phyloP scores from a whole-genome alignment of 805 yeast species.

The Yarrowia sp. region DNA sequence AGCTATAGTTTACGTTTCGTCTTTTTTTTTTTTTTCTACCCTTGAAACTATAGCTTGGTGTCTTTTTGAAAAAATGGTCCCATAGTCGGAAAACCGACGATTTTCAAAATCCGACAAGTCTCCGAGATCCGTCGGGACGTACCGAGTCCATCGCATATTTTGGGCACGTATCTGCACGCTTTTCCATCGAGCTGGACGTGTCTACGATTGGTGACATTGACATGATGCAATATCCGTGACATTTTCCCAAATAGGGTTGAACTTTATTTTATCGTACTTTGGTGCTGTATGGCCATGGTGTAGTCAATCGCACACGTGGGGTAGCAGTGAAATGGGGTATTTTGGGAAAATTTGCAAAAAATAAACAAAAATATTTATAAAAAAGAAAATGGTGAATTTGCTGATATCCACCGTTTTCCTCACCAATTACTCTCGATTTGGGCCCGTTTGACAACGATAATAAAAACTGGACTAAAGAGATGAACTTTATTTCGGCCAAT shows the following conservation, averaged over 20 bases:
- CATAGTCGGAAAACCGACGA: no score
- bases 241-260: background rate
- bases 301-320: slow-evolving; percentile 1
- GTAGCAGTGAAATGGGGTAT: background rate
- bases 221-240: background rate
- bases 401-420: background rate
- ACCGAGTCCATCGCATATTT: no score
- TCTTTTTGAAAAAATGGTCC: no score
- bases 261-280: background rate
- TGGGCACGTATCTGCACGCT: no score
- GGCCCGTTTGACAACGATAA: background rate
- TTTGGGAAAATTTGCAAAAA: background rate
- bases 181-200: background rate
- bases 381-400: background rate
- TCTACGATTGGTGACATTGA: background rate
- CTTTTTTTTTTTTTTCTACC: no score
- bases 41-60: no score
- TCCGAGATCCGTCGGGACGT: no score
- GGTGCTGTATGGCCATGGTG: background rate
- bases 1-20: background rate
- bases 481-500: slow-evolving; percentile 7
- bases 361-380: background rate
- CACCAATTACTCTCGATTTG: no score
- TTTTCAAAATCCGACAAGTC: no score
- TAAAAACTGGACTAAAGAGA: background rate